These are phyloP conservation scores for Sodiomyces alkalinus DNA, from an alignment of 2,329 filamentous ascomycete species.

Conservation along the genomic window DNA sequence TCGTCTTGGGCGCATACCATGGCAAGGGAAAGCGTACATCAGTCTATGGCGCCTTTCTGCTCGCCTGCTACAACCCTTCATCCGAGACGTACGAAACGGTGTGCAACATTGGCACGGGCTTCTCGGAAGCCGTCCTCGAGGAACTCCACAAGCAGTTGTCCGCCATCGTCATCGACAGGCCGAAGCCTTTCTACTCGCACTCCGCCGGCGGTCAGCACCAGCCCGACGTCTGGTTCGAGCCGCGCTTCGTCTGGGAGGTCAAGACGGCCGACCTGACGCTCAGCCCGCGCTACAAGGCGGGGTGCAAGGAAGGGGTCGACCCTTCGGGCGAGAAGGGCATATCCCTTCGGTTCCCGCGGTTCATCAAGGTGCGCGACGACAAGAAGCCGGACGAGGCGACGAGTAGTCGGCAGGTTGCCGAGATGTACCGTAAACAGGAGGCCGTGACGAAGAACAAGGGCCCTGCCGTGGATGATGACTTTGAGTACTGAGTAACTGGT, in stretches of 20 bases:
- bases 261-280: slow-evolving; percentile 92
- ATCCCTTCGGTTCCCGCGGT: slow-evolving; percentile 79
- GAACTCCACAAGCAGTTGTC: slow-evolving; percentile 66
- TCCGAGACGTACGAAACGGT: slow-evolving; percentile 83
- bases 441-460: slow-evolving; percentile 76
- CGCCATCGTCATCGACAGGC: slow-evolving; percentile 66
- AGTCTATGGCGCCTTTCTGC: slow-evolving; percentile 87
- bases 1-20: slow-evolving; percentile 87
- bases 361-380: slow-evolving; percentile 82
- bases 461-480: slow-evolving; percentile 85
- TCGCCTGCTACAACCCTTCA: slow-evolving; percentile 78
- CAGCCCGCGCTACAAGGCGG: slow-evolving; percentile 87
- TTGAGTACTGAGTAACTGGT: slow-evolving; percentile 58
- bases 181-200: slow-evolving; percentile 92
- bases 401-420: slow-evolving; percentile 68
- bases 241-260: slow-evolving; percentile 89
- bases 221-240: slow-evolving; percentile 97
- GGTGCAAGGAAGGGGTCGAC: slow-evolving; percentile 64
- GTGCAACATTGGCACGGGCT: slow-evolving; percentile 97
- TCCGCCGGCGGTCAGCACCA: slow-evolving; percentile 76
- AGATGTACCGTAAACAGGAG: slow-evolving; percentile 96
- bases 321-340: slow-evolving; percentile 61
- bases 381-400: slow-evolving; percentile 93
- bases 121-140: slow-evolving; percentile 87
- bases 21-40: slow-evolving; percentile 92